A percentile compares a stretch with the other conserved stretches of the same genome.
Evolutionary conservation across 1,284 basidiomycete species (phyloP).

Genomic region (Neolentinus lepideus): DNA sequence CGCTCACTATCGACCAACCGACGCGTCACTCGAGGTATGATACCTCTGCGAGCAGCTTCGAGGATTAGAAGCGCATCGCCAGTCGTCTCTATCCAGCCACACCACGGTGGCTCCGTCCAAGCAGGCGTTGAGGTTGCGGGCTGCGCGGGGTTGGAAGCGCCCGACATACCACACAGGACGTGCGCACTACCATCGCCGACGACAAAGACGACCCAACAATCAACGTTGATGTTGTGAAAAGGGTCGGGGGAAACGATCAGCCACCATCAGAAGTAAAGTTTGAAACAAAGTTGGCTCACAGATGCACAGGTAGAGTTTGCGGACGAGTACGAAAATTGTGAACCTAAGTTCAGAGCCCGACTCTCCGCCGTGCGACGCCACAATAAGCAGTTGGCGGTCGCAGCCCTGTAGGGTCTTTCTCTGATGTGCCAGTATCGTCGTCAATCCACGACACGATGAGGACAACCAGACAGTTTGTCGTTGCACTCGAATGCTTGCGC

Average conservation of each 20-base stretch:
- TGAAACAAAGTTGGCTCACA: constrained; percentile 50
- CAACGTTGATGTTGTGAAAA: constrained; percentile 15
- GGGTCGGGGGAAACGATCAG: constrained; percentile 22
- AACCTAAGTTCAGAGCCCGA: constrained; percentile 1
- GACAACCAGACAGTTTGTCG: neutral
- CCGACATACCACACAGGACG: constrained; percentile 20
- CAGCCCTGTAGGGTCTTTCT: neutral
- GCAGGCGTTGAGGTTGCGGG: constrained; percentile 27
- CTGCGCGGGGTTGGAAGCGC: constrained; percentile 15
- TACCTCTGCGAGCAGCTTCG: constrained; percentile 84
- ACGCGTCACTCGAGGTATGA: constrained; percentile 91
- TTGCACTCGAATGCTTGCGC: too few species aligned
- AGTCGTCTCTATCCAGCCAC: constrained; percentile 91
- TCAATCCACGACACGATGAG: neutral
- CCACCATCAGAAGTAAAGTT: constrained; percentile 42
- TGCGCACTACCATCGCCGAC: constrained; percentile 10
- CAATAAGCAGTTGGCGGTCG: neutral
- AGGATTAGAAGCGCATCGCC: constrained; percentile 94
- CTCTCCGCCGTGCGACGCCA: constrained; percentile 1
- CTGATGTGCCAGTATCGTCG: neutral
- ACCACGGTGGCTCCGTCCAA: constrained; percentile 83
- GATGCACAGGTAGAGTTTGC: constrained; percentile 39
- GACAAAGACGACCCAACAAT: constrained; percentile 12
- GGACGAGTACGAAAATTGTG: constrained; percentile 13
- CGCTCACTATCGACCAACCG: constrained; percentile 90